Conservation (phyloP, 352 stramenopile genomes). For the Phytophthora brassicae region DNA sequence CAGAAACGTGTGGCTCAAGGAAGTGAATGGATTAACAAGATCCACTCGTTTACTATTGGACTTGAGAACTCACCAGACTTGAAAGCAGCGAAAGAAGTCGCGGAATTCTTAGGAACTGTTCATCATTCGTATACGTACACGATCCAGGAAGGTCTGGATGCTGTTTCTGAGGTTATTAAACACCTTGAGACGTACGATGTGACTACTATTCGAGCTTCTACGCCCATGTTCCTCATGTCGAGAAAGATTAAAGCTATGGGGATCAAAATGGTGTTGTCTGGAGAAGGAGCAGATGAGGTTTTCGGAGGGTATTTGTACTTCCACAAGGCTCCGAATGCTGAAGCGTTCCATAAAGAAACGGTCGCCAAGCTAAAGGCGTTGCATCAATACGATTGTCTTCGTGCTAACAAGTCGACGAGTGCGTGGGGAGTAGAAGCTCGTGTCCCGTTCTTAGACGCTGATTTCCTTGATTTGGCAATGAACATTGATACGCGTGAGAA, state of each 20-base stretch:
- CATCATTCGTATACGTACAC: constrained; percentile 99
- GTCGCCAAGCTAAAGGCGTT: constrained; percentile 96
- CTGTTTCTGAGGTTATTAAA: constrained; percentile 97
- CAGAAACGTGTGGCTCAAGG: constrained; percentile 80
- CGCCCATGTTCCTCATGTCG: constrained; percentile 99
- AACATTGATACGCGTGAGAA: constrained; percentile 97
- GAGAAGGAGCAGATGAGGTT: constrained; percentile 98
- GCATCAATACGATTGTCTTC: constrained; percentile 98
- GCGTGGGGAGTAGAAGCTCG: constrained; percentile 98
- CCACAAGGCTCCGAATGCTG: constrained; percentile 97
- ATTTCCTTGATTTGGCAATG: constrained; percentile 99
- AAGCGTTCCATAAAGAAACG: constrained; percentile 91
- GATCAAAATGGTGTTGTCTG: constrained; percentile 99
- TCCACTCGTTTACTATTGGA: constrained; percentile 99
- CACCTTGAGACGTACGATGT: constrained; percentile 98
- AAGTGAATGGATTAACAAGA: constrained; percentile 88
- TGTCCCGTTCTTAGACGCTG: constrained; percentile 97
- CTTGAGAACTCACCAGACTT: constrained; percentile 96
- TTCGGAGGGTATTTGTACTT: constrained; percentile 99
- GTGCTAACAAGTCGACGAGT: constrained; percentile 98
- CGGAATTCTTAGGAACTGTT: constrained; percentile 96
- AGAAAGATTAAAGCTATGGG: constrained; percentile 99
- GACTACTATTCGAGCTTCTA: constrained; percentile 97
- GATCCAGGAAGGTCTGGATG: constrained; percentile 97
- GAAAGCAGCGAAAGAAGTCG: constrained; percentile 95